A percentile compares a stretch with the other conserved stretches of the same genome.
These are phyloP conservation scores for Umbelopsis sp. DNA, from an alignment of 192 early-diverging fungal species.

Conservation along the genomic window DNA sequence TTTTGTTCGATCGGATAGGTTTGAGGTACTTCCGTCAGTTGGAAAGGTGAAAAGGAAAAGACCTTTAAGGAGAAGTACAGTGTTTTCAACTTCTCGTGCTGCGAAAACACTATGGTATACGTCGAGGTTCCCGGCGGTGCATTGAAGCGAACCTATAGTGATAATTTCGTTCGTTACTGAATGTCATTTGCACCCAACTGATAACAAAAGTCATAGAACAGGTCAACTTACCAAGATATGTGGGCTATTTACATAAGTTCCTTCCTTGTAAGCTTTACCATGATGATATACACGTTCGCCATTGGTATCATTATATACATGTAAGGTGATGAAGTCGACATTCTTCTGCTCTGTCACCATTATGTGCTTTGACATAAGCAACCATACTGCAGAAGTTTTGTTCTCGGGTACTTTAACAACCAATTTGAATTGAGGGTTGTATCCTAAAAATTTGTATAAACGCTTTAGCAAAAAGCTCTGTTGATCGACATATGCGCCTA, in stretches of 20 bases:
- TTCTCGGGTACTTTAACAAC: conserved; percentile 55
- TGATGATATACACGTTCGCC: conserved; percentile 72
- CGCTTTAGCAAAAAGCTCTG: background rate
- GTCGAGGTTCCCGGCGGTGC: conserved; percentile 56
- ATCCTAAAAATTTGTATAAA: conserved; percentile 54
- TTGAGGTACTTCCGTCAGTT: conserved; percentile 63
- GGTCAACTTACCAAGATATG: conserved; percentile 66
- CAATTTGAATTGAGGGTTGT: conserved; percentile 85
- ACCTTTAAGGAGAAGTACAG: conserved; percentile 80
- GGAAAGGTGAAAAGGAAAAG: conserved; percentile 66
- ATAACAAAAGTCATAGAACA: background rate
- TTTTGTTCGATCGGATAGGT: conserved; percentile 58
- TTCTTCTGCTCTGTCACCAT: conserved; percentile 77
- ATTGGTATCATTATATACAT: conserved; percentile 75
- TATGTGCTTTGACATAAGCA: conserved; percentile 85
- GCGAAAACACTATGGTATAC: conserved; percentile 82
- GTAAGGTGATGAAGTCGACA: conserved; percentile 84
- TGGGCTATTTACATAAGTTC: conserved; percentile 87
- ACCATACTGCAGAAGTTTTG: conserved; percentile 64
- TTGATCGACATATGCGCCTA: no score
- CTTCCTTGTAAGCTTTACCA: conserved; percentile 55
- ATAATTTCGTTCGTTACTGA: no score
- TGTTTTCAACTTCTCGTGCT: conserved; percentile 69
- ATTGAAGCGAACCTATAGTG: conserved; percentile 59
- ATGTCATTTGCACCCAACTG: no score